phyloP scores from a whole-genome alignment of 805 yeast species.

The Cephaloascus albidus region DNA sequence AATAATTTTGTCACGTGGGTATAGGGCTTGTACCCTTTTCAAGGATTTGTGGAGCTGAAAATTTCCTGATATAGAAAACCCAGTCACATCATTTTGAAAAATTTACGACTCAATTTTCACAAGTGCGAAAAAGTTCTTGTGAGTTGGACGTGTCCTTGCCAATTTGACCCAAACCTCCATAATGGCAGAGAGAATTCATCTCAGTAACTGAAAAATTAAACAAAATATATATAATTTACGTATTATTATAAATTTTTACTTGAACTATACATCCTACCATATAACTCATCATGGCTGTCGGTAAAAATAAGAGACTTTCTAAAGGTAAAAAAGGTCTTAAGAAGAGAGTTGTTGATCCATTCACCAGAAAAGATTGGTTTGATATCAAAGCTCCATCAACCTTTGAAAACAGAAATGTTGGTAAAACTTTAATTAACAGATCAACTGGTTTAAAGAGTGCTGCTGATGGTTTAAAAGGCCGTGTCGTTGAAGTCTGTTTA shows the following conservation, averaged over 20 bases:
- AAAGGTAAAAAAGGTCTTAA: slow-evolving; percentile 94
- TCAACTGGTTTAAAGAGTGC: slow-evolving; percentile 97
- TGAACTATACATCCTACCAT: neutral
- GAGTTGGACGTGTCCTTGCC: too few species aligned
- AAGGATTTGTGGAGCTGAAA: too few species aligned
- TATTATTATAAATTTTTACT: too few species aligned
- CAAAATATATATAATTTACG: too few species aligned
- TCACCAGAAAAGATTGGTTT: slow-evolving; percentile 98
- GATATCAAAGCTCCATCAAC: slow-evolving; percentile 98
- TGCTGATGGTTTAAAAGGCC: slow-evolving; percentile 96
- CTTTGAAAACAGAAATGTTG: slow-evolving; percentile 96
- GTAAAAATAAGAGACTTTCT: slow-evolving; percentile 84
- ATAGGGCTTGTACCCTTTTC: too few species aligned
- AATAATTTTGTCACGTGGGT: too few species aligned
- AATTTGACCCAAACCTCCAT: too few species aligned
- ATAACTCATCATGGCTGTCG: slow-evolving; percentile 54
- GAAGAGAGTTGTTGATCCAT: slow-evolving; percentile 99
- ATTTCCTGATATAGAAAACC: too few species aligned
- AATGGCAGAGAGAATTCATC: too few species aligned
- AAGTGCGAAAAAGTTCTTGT: too few species aligned
- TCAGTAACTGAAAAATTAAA: neutral
- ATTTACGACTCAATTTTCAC: too few species aligned
- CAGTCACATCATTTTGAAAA: too few species aligned
- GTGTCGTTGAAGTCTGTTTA: slow-evolving; percentile 90
- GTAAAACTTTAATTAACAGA: slow-evolving; percentile 97